These are phyloP conservation scores for Arthrocladium fulminans DNA, from an alignment of 2,329 filamentous ascomycete species.

Conservation along the genomic window DNA sequence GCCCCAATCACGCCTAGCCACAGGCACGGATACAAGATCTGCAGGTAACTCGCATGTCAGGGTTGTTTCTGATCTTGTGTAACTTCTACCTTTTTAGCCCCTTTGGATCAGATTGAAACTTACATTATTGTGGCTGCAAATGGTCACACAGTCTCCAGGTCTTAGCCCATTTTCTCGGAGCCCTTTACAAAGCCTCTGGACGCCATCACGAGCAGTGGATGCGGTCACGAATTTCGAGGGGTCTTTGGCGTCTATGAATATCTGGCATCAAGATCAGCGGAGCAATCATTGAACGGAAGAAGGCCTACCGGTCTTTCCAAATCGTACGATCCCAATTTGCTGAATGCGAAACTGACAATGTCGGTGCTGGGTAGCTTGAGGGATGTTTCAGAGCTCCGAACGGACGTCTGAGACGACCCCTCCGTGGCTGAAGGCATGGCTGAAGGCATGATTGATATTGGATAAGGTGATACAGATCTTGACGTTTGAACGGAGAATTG, in stretches of 20 bases:
- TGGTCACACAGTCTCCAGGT: conserved; percentile 35
- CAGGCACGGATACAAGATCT: conserved; percentile 34
- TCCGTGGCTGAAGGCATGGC: not conserved
- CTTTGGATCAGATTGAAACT: conserved; percentile 20
- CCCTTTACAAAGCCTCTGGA: conserved; percentile 34
- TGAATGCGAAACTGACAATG: conserved; percentile 36
- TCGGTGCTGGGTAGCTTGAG: conserved; percentile 21
- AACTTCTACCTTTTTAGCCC: not conserved
- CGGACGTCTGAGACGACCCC: not conserved
- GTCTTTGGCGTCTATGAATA: conserved; percentile 37
- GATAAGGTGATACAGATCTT: not conserved
- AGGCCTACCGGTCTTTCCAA: conserved; percentile 26
- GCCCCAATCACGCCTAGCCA: conserved; percentile 38
- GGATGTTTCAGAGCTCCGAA: not conserved
- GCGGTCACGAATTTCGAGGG: conserved; percentile 31
- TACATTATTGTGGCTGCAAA: conserved; percentile 36
- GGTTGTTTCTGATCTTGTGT: not conserved
- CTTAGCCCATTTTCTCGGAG: conserved; percentile 31
- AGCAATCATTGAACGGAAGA: not conserved
- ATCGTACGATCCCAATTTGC: conserved; percentile 29
- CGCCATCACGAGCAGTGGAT: conserved; percentile 27
- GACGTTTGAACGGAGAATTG: not conserved
- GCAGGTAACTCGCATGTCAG: conserved; percentile 6
- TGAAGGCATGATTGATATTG: not conserved
- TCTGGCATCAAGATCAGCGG: conserved; percentile 12